Percentiles rank a stretch among this genome's conserved stretches.
These are phyloP conservation scores for Solanum megistacrolobum DNA, from an alignment of 257 asterid species.

Conservation along the genomic window DNA sequence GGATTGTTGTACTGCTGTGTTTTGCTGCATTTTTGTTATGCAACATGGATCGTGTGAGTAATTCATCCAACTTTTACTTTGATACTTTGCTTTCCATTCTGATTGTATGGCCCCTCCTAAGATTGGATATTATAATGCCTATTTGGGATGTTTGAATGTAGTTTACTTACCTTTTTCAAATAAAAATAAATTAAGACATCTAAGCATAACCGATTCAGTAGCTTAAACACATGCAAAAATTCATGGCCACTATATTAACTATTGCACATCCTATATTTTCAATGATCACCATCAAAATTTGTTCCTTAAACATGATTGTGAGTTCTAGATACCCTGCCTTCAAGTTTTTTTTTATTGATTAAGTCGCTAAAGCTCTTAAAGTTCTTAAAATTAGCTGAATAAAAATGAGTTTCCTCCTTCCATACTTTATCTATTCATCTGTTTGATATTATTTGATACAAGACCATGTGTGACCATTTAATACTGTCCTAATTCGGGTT, in stretches of 20 bases:
- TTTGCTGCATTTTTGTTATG: conserved; percentile 84
- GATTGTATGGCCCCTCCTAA: background rate
- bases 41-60: conserved; percentile 97
- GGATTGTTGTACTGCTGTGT: conserved; percentile 92
- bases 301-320: background rate
- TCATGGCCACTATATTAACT: background rate
- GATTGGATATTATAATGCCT: background rate
- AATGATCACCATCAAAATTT: background rate
- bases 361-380: background rate
- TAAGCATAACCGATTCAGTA: background rate
- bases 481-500: background rate
- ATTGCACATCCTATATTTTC: background rate
- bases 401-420: background rate
- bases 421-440: background rate
- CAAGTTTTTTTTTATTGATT: background rate
- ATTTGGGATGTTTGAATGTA: background rate
- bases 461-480: background rate
- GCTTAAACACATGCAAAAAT: background rate
- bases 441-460: background rate
- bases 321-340: background rate
- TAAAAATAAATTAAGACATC: background rate
- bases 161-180: background rate
- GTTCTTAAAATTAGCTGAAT: background rate
- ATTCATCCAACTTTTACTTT: background rate
- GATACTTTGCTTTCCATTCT: background rate